phyloP scores from a whole-genome alignment of 139 green algal species.

The Auxenochlorella protothecoides region DNA sequence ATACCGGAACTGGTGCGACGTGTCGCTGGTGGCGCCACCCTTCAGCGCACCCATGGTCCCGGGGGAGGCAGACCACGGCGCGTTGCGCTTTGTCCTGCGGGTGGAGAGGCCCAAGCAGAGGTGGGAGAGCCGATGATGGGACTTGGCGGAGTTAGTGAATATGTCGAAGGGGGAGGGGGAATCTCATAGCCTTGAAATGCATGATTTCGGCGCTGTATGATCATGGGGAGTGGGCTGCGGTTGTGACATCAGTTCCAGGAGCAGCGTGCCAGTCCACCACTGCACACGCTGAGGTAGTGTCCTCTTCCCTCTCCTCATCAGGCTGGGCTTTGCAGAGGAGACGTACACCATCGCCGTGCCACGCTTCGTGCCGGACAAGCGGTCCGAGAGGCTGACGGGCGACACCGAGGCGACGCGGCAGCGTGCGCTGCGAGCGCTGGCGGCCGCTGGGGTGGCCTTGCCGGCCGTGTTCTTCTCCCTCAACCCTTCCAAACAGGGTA shows the following conservation, averaged over 20 bases:
- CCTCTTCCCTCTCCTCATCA: background rate
- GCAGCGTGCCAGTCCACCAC: background rate
- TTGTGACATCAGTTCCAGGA: too few species aligned
- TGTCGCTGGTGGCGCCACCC: slow-evolving; percentile 13
- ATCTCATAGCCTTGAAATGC: background rate
- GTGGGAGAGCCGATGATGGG: background rate
- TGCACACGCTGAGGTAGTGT: background rate
- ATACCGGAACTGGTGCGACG: slow-evolving; percentile 34
- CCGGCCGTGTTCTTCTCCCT: too few species aligned
- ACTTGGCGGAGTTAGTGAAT: background rate
- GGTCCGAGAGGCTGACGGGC: background rate
- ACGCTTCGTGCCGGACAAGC: background rate
- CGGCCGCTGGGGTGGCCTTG: too few species aligned
- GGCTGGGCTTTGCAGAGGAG: slow-evolving; percentile 24
- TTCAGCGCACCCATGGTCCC: slow-evolving; percentile 9
- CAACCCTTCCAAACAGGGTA: too few species aligned
- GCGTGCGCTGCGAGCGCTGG: background rate
- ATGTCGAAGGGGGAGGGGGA: too few species aligned
- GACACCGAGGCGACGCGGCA: background rate
- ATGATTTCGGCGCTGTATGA: too few species aligned
- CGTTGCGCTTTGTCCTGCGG: slow-evolving; percentile 21
- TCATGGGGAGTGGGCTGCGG: too few species aligned
- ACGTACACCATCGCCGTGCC: slow-evolving; percentile 11
- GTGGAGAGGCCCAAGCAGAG: slow-evolving; percentile 14
- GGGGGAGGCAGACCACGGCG: slow-evolving; percentile 6